A percentile compares a stretch with the other conserved stretches of the same genome.
Conservation (phyloP, 768 basidiomycete genomes). For the Agrocybe praecox region DNA sequence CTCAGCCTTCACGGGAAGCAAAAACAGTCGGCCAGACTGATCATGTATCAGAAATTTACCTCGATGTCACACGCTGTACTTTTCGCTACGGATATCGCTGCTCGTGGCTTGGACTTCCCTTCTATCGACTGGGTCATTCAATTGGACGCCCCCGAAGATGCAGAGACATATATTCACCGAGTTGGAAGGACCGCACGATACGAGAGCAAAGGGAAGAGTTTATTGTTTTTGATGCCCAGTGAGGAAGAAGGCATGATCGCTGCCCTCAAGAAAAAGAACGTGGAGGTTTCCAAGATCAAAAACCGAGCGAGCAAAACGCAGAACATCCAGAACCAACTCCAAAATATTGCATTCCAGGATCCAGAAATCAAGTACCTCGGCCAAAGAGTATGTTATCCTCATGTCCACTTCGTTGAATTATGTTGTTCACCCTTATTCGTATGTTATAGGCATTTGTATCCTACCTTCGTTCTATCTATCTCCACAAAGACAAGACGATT, state of each 20-base stretch:
- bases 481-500: constrained; percentile 92
- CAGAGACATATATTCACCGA: constrained; percentile 96
- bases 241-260: constrained; percentile 91
- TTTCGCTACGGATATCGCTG: constrained; percentile 95
- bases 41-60: constrained; percentile 85
- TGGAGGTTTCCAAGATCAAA: constrained; percentile 81
- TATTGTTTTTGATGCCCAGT: constrained; percentile 83
- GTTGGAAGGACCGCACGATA: constrained; percentile 96
- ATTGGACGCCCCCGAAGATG: constrained; percentile 95
- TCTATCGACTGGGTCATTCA: constrained; percentile 97
- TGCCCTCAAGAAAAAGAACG: constrained; percentile 69
- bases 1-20: constrained; percentile 96
- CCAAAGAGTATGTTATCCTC: constrained; percentile 69
- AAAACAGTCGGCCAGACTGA: constrained; percentile 87
- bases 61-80: constrained; percentile 81
- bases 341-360: constrained; percentile 92
- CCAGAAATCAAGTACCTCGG: constrained; percentile 97
- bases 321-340: constrained; percentile 83
- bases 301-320: constrained; percentile 86
- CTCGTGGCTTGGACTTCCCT: constrained; percentile 95
- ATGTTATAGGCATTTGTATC: constrained; percentile 85
- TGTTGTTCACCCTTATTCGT: constrained; percentile 1
- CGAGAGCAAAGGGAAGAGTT: constrained; percentile 83
- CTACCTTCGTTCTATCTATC: constrained; percentile 88
- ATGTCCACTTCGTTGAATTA: neutral